phyloP scores from a whole-genome alignment of 495 filamentous ascomycete species.

The Trichoderma virens region DNA sequence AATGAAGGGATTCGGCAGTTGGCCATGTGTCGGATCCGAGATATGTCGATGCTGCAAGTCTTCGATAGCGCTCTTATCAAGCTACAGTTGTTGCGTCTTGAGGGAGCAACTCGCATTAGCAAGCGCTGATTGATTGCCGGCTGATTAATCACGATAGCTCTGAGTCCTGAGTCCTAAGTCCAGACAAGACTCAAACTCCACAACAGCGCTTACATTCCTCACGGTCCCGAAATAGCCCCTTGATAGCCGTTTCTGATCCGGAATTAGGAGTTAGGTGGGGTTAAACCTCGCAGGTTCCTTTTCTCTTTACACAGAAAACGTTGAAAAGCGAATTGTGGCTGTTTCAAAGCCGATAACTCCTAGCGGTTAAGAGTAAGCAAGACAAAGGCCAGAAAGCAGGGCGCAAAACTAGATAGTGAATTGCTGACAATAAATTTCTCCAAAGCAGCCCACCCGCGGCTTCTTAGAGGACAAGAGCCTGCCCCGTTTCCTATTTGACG shows the following conservation, averaged over 20 bases:
- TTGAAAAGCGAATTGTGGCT: too few relatives aligned
- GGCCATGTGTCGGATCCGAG: background rate
- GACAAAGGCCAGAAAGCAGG: too few relatives aligned
- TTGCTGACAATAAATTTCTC: too few relatives aligned
- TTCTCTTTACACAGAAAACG: too few relatives aligned
- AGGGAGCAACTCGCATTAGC: background rate
- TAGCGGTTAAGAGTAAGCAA: too few relatives aligned
- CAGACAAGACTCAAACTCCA: background rate
- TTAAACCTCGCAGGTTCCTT: too few relatives aligned
- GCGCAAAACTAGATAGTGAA: too few relatives aligned
- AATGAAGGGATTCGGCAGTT: constrained; percentile 19
- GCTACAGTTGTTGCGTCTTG: background rate
- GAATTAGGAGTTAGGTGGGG: background rate
- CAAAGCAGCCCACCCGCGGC: too few relatives aligned
- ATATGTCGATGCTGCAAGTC: background rate
- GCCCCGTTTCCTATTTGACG: too few relatives aligned
- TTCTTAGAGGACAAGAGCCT: too few relatives aligned
- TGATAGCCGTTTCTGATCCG: background rate
- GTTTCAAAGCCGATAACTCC: too few relatives aligned
- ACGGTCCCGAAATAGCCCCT: background rate
- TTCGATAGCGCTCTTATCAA: background rate
- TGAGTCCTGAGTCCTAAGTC: background rate
- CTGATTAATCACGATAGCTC: background rate
- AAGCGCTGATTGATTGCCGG: background rate
- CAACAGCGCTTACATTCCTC: background rate